Percentiles rank a stretch among this genome's conserved stretches.
phyloP scores from a whole-genome alignment of 176 grass and related monocot genomes.

The sorghum (Sorghum bicolor) region Sorghum_bicolor_NCBIv3 NC_012870.2:63389501-63390000 shows the following conservation, averaged over 20 bases:
- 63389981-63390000: slow-evolving; percentile 71
- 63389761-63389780: slow-evolving; percentile 38
- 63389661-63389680: slow-evolving; percentile 17
- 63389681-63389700: slow-evolving; percentile 49
- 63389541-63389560: slow-evolving; percentile 36
- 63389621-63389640: background rate
- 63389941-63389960: background rate
- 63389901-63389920: slow-evolving; percentile 80
- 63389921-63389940: slow-evolving; percentile 61
- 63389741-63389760: slow-evolving; percentile 49
- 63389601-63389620: slow-evolving; percentile 41
- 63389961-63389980: slow-evolving; percentile 51
- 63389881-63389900: slow-evolving; percentile 86
- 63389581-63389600: slow-evolving; percentile 56
- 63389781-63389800: slow-evolving; percentile 14
- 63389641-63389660: slow-evolving; percentile 78
- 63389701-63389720: slow-evolving; percentile 51
- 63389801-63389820: background rate
- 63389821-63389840: background rate
- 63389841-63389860: slow-evolving; percentile 47
- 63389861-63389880: slow-evolving; percentile 85
- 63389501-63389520: slow-evolving; percentile 65
- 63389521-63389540: slow-evolving; percentile 79
- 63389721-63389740: slow-evolving; percentile 57
- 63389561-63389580: slow-evolving; percentile 62